Percentiles rank a stretch among this genome's conserved stretches.
Evolutionary conservation across 1,284 basidiomycete genomes (phyloP).

Genomic region (Trichosporon sp.): DNA sequence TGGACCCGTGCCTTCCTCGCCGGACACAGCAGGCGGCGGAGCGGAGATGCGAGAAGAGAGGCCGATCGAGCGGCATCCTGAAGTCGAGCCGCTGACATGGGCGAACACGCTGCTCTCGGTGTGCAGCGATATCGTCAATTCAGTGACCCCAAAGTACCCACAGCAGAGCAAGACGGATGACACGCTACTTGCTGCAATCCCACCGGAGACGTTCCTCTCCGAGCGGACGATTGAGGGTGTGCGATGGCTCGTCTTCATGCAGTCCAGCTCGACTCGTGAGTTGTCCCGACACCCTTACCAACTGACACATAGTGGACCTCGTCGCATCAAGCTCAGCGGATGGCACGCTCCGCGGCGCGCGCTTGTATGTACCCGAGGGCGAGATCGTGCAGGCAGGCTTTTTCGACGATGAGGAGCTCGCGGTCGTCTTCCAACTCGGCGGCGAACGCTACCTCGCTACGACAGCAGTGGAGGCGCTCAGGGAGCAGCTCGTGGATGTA

Average conservation of each 20-base stretch:
- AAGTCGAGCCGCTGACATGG: conserved; percentile 18
- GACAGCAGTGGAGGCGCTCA: not conserved
- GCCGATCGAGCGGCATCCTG: not conserved
- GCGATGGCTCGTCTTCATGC: conserved; percentile 9
- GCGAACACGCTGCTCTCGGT: conserved; percentile 12
- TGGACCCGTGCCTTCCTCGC: conserved; percentile 1
- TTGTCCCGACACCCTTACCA: not conserved
- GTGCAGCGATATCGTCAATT: not conserved
- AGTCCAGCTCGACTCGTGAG: not conserved
- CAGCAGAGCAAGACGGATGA: not conserved
- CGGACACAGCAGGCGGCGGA: conserved; percentile 10
- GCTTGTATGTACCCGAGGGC: not conserved
- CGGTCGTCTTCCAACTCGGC: conserved; percentile 22
- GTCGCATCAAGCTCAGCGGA: not conserved
- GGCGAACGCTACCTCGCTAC: conserved; percentile 24
- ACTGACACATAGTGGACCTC: conserved; percentile 8
- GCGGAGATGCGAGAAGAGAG: not conserved
- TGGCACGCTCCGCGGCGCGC: not conserved
- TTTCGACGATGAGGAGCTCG: conserved; percentile 40
- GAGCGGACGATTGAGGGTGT: conserved; percentile 3
- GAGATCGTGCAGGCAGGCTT: conserved; percentile 22
- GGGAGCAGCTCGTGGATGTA: not conserved
- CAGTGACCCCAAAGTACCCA: not conserved
- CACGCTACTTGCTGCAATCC: not conserved
- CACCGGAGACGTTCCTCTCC: not conserved